These are phyloP conservation scores for Metarhizium anisopliae DNA, from an alignment of 2,329 filamentous ascomycete genomes.

Conservation along the genomic window DNA sequence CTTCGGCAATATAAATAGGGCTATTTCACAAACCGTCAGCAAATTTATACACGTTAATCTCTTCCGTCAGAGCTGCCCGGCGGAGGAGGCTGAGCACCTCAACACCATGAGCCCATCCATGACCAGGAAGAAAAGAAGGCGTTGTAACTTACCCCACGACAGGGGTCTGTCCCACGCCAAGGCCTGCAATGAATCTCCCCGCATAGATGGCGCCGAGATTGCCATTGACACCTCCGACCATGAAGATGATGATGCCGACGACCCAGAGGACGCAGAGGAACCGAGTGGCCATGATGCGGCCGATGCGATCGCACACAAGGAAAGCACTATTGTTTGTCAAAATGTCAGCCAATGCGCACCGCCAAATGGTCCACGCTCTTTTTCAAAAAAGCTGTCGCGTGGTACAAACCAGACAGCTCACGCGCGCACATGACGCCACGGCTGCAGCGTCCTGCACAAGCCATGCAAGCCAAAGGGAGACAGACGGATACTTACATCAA, in stretches of 20 bases:
- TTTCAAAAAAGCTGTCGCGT: no score
- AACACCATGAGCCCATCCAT: neutral
- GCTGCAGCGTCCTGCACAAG: neutral
- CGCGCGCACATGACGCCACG: neutral
- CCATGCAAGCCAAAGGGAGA: no score
- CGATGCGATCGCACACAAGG: conserved; percentile 49
- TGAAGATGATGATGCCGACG: conserved; percentile 48
- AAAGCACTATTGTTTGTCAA: conserved; percentile 37
- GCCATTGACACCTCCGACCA: conserved; percentile 41
- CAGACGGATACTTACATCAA: conserved; percentile 34
- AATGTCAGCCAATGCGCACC: neutral
- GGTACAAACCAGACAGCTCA: neutral
- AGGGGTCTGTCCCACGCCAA: conserved; percentile 58
- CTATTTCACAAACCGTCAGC: conserved; percentile 9
- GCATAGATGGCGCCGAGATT: conserved; percentile 51
- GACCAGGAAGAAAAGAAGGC: neutral
- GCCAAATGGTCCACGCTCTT: no score
- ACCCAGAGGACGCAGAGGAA: conserved; percentile 50
- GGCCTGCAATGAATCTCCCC: conserved; percentile 56
- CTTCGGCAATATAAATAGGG: conserved; percentile 65
- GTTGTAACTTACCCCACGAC: conserved; percentile 41
- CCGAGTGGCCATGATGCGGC: conserved; percentile 54
- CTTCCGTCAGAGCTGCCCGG: no score
- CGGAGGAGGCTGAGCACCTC: neutral
- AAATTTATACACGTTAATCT: no score